Percentiles rank a stretch among this genome's conserved stretches.
Conservation (phyloP, 78 protist genomes). For the Speleostelium caveatum region DNA sequence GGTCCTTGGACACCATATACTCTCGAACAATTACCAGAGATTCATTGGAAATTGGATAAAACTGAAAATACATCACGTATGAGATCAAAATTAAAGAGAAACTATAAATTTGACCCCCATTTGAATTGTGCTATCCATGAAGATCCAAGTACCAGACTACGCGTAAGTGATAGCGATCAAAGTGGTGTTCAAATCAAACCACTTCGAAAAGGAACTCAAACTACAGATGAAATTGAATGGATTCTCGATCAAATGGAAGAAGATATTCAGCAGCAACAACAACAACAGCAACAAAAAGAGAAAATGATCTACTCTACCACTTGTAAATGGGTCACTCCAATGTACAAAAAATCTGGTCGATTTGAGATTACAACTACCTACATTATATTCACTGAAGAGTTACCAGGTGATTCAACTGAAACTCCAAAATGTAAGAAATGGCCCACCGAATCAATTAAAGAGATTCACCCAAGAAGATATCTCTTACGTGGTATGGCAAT, state of each 20-base stretch:
- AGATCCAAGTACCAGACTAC: not conserved
- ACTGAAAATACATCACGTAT: slow-evolving; percentile 74
- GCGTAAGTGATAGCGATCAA: not conserved
- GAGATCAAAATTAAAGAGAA: slow-evolving; percentile 77
- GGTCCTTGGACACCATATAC: slow-evolving; percentile 84
- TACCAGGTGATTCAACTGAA: not conserved
- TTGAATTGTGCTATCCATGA: slow-evolving; percentile 61
- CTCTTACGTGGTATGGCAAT: slow-evolving; percentile 81
- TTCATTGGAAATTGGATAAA: slow-evolving; percentile 81
- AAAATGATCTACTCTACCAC: slow-evolving; percentile 37
- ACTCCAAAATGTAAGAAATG: slow-evolving; percentile 48
- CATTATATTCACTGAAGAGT: slow-evolving; percentile 48
- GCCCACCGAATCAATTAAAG: slow-evolving; percentile 48
- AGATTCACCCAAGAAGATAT: slow-evolving; percentile 71
- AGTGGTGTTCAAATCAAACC: not conserved
- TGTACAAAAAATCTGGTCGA: slow-evolving; percentile 30
- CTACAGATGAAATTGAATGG: slow-evolving; percentile 41
- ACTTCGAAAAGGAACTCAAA: not conserved
- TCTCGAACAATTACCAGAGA: not conserved
- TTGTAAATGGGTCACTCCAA: slow-evolving; percentile 68
- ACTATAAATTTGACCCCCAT: slow-evolving; percentile 81
- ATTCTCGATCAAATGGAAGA: slow-evolving; percentile 14
- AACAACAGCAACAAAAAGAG: slow-evolving; percentile 24
- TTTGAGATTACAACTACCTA: slow-evolving; percentile 55
- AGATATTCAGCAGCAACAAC: slow-evolving; percentile 27